A percentile compares a stretch with the other conserved stretches of the same genome.
These are phyloP conservation scores for Gyromitra esculenta DNA, from an alignment of 2,329 filamentous ascomycete species.

Conservation along the genomic window DNA sequence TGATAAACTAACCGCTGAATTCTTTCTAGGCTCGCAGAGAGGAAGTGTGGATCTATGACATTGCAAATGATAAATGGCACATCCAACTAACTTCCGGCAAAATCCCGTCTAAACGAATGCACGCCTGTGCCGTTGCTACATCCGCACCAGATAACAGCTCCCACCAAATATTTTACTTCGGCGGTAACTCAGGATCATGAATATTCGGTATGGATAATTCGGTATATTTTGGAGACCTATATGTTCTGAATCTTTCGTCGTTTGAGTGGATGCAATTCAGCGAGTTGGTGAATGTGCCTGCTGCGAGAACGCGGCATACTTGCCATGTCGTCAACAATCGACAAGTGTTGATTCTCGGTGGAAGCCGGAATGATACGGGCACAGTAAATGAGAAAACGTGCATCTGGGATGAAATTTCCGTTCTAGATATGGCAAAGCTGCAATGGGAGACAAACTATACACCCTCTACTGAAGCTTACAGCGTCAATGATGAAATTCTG, in stretches of 20 bases:
- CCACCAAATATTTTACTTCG: constrained; percentile 36
- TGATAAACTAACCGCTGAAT: neutral
- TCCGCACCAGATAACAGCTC: neutral
- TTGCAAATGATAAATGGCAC: constrained; percentile 24
- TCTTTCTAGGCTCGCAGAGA: constrained; percentile 9
- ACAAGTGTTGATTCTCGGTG: constrained; percentile 39
- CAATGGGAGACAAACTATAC: too few relatives aligned
- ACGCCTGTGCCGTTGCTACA: constrained; percentile 24
- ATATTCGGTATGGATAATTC: constrained; percentile 26
- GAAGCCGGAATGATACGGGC: constrained; percentile 31
- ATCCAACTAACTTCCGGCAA: constrained; percentile 19
- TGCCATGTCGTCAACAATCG: constrained; percentile 40
- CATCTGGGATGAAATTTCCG: neutral
- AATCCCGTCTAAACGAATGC: constrained; percentile 15
- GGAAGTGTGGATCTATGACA: constrained; percentile 35
- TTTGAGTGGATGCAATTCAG: constrained; percentile 31
- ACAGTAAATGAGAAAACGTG: constrained; percentile 8
- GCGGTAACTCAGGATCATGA: constrained; percentile 23
- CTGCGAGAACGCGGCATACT: constrained; percentile 37
- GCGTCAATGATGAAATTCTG: too few relatives aligned
- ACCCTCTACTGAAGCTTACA: too few relatives aligned
- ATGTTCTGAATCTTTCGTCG: constrained; percentile 28
- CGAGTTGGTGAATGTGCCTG: constrained; percentile 20
- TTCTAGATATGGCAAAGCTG: too few relatives aligned
- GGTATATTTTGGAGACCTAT: constrained; percentile 26